Evolutionary conservation across 2,329 filamentous ascomycete genomes (phyloP), one percentile per base, ranked within the genome.

Genomic region (Penicillium sclerotigenum): DNA sequence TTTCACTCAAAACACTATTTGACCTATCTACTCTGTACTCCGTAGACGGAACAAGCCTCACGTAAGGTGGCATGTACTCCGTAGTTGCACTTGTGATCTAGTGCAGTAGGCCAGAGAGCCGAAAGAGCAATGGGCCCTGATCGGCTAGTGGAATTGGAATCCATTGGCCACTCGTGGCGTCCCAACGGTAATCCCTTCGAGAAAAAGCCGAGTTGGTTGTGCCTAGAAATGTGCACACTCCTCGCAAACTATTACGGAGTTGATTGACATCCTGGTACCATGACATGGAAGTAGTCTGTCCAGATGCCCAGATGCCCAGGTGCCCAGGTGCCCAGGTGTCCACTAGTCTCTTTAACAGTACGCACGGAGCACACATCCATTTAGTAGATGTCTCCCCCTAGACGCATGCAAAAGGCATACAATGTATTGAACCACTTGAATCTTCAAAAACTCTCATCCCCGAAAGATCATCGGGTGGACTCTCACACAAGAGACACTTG

Each of bases 71-170:
- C 48, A 49, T 29, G 34, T n/a, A n/a, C n/a, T n/a, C n/a, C n/a
- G n/a, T 49, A 52, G 59, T 61, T 56, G 59, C 59, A 61, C 54
- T 38, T 60, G 59, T 61, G 59, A 60, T 58, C 52, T 43, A 54
- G 43, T 47, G 47, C 45, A 57, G 49, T 49, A 41, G 48, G 20
- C 47, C 37, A 46, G 28, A 45, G 33, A 46, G 31, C 34, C 41
- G 16, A 42, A 45, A 24, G 26, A 40, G 36, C 28, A 31, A 42
- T 18, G 47, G 34, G 52, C 28, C 50, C 34, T 31, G 36, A 48
- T 50, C 22, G 45, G 46, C 45, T 49, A 29, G 49, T 37, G 45
- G 45, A 43, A 54, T 42, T 42, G 45, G 52, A 54, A 49, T 50
- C 36, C 36, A 48, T 48, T 45, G 52, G 36, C 24, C 38, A 54